Evolutionary conservation across 2,329 filamentous ascomycete species (phyloP).

Genomic region (Hypomyces rosellus): DNA sequence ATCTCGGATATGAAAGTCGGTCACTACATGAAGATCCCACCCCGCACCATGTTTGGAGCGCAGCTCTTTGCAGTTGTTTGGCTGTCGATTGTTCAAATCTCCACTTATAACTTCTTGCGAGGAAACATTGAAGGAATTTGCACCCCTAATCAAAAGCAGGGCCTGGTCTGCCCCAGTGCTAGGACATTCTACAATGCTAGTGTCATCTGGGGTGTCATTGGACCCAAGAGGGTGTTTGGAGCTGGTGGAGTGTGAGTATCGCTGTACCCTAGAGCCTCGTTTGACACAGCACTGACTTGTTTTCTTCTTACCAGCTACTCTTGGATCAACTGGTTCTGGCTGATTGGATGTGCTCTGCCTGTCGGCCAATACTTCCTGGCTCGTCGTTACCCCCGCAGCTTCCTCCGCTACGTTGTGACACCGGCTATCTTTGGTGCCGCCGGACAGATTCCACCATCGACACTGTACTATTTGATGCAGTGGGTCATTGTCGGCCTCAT

Average conservation of each 20-base stretch:
- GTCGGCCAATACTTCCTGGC: conserved; percentile 41
- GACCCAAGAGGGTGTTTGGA: conserved; percentile 25
- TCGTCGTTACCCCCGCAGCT: conserved; percentile 36
- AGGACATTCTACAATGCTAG: conserved; percentile 53
- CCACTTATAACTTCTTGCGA: conserved; percentile 30
- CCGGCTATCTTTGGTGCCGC: conserved; percentile 46
- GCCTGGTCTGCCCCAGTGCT: conserved; percentile 49
- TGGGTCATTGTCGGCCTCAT: conserved; percentile 48
- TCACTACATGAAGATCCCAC: conserved; percentile 46
- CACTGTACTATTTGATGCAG: conserved; percentile 46
- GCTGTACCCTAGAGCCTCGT: too few species aligned
- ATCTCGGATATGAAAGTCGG: conserved; percentile 43
- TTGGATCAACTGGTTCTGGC: conserved; percentile 46
- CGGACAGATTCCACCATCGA: conserved; percentile 45
- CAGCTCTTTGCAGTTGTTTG: conserved; percentile 32
- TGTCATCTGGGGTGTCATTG: conserved; percentile 55
- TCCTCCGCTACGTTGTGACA: conserved; percentile 42
- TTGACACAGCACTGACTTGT: too few species aligned
- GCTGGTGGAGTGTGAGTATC: conserved; percentile 20
- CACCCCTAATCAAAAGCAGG: conserved; percentile 36
- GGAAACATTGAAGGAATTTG: conserved; percentile 48
- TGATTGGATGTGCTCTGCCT: conserved; percentile 42
- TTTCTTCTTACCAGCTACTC: conserved; percentile 20
- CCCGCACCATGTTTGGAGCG: conserved; percentile 39
- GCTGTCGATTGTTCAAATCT: conserved; percentile 29